Evolutionary conservation across 306 rosid species (phyloP).

Genomic region (Pyrus bretschneideri): DNA sequence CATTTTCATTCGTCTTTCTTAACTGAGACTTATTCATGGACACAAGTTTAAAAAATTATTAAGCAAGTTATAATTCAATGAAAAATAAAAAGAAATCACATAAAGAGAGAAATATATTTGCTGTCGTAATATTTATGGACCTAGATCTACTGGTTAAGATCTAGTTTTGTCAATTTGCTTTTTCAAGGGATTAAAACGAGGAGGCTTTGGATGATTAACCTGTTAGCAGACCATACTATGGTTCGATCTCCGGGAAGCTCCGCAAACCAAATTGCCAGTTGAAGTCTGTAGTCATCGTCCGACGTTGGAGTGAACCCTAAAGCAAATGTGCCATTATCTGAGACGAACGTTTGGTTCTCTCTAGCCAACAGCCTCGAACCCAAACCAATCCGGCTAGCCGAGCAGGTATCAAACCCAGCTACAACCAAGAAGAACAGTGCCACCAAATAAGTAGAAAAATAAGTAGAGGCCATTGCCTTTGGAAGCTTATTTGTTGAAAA

Average conservation of each 20-base stretch:
- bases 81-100: neutral
- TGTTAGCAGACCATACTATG: slow-evolving; percentile 69
- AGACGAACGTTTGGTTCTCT: slow-evolving; percentile 43
- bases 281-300: slow-evolving; percentile 19
- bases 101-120: neutral
- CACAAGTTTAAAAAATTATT: neutral
- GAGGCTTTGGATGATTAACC: slow-evolving; percentile 23
- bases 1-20: neutral
- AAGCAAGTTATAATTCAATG: neutral
- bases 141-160: too few species aligned
- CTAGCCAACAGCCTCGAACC: slow-evolving; percentile 59
- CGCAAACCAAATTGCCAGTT: slow-evolving; percentile 74
- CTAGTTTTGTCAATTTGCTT: neutral
- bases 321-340: slow-evolving; percentile 81
- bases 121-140: too few species aligned
- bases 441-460: slow-evolving; percentile 10
- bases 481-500: neutral
- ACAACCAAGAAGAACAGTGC: slow-evolving; percentile 18
- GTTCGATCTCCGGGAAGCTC: slow-evolving; percentile 72
- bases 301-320: slow-evolving; percentile 58
- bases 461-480: slow-evolving; percentile 31
- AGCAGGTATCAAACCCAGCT: slow-evolving; percentile 12
- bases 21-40: neutral
- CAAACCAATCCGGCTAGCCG: slow-evolving; percentile 43
- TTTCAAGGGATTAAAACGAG: neutral